Conservation (phyloP, 352 stramenopile species). For the Phytophthora europaea region DNA sequence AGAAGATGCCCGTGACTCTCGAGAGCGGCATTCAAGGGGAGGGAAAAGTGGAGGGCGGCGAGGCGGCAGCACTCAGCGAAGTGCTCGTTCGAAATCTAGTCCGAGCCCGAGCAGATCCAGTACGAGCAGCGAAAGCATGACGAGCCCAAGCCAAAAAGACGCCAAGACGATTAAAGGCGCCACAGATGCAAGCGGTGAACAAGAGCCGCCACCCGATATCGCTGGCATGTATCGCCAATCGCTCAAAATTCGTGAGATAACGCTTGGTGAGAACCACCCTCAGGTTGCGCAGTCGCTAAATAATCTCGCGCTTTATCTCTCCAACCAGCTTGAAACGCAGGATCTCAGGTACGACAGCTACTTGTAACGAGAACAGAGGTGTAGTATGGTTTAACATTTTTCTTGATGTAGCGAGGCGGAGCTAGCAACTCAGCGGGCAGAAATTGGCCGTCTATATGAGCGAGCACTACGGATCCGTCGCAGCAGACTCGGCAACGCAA, state of each 20-base stretch:
- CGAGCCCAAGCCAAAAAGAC: constrained; percentile 25
- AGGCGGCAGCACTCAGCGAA: constrained; percentile 18
- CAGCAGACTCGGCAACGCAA: constrained; percentile 77
- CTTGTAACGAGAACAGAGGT: not conserved
- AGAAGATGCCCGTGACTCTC: constrained; percentile 31
- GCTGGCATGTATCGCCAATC: constrained; percentile 80
- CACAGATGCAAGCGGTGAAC: constrained; percentile 5
- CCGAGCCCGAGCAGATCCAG: constrained; percentile 42
- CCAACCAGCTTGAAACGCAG: constrained; percentile 67
- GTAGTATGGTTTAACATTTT: constrained; percentile 6
- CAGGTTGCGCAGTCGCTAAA: constrained; percentile 87
- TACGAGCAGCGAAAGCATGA: constrained; percentile 42
- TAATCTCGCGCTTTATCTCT: constrained; percentile 81
- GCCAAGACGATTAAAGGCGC: not conserved
- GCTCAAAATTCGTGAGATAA: constrained; percentile 79
- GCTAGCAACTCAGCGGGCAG: constrained; percentile 45
- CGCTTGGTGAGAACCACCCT: constrained; percentile 72
- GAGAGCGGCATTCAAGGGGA: constrained; percentile 21
- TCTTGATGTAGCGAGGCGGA: constrained; percentile 39
- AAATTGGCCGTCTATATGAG: constrained; percentile 76
- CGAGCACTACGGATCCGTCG: constrained; percentile 76
- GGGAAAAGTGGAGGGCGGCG: constrained; percentile 22
- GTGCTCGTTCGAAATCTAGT: constrained; percentile 27
- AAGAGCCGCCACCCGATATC: constrained; percentile 58
- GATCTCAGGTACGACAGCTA: constrained; percentile 53